A percentile compares a stretch with the other conserved stretches of the same genome.
These are phyloP conservation scores for Zygoascus meyerae DNA, from an alignment of 1,139 yeast species.

Conservation along the genomic window DNA sequence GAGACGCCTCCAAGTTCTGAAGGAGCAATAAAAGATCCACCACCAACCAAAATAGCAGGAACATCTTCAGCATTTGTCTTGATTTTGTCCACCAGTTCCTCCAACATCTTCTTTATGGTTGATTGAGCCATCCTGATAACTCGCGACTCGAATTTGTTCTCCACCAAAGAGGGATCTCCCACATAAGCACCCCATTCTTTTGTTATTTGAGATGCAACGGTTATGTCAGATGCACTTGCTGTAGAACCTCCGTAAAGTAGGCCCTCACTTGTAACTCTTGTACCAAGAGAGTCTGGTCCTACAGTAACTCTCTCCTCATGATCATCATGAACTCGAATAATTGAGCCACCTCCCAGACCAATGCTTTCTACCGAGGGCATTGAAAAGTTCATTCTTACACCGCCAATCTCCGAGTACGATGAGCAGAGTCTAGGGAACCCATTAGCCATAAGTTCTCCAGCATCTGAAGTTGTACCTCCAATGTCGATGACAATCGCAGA, in stretches of 20 bases:
- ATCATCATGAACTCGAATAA: slow-evolving; percentile 27
- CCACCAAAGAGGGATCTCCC: slow-evolving; percentile 7
- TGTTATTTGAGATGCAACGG: slow-evolving; percentile 23
- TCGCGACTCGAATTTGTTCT: slow-evolving; percentile 6
- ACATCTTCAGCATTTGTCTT: slow-evolving; percentile 40
- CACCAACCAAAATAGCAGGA: slow-evolving; percentile 42
- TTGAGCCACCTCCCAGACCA: slow-evolving; percentile 44
- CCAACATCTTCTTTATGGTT: slow-evolving; percentile 32
- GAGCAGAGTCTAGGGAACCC: slow-evolving; percentile 42
- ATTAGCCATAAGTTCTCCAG: slow-evolving; percentile 36
- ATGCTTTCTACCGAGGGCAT: slow-evolving; percentile 44
- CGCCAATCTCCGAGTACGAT: slow-evolving; percentile 38
- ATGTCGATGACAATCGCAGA: slow-evolving; percentile 38
- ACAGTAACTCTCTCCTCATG: slow-evolving; percentile 24
- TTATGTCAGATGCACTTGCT: slow-evolving; percentile 37
- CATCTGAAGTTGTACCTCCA: slow-evolving; percentile 45
- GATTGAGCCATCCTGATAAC: slow-evolving; percentile 19
- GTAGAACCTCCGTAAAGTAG: slow-evolving; percentile 39
- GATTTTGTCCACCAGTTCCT: slow-evolving; percentile 37
- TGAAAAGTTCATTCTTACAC: slow-evolving; percentile 41
- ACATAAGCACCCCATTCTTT: slow-evolving; percentile 2
- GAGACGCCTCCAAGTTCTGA: slow-evolving; percentile 37
- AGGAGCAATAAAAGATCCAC: slow-evolving; percentile 42
- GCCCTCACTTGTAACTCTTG: slow-evolving; percentile 32
- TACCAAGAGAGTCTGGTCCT: slow-evolving; percentile 43